Evolutionary conservation across 192 early-diverging fungal genomes (phyloP).

Genomic region (Lunasporangiospora selenospora): DNA sequence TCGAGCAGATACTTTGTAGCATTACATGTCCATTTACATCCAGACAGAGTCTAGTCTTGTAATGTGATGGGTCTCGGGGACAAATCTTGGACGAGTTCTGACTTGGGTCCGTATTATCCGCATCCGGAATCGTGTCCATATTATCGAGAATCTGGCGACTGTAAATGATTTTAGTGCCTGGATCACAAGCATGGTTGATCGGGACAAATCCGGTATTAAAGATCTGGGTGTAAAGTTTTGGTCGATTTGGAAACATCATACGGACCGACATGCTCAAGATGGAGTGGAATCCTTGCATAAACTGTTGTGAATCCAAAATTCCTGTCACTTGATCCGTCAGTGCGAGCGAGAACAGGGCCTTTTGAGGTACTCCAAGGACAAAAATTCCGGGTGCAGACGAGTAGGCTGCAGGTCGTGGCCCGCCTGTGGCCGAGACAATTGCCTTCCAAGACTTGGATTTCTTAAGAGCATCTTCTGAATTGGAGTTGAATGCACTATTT

Average conservation of each 20-base stretch:
- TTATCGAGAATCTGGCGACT: no score
- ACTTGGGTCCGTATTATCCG: no score
- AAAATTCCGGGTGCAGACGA: conserved; percentile 27
- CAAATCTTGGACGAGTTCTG: no score
- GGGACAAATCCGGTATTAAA: conserved; percentile 16
- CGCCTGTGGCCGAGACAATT: no score
- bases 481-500: no score
- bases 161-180: conserved; percentile 15
- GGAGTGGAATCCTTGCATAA: conserved; percentile 32
- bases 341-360: conserved; percentile 18
- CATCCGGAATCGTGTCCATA: no score
- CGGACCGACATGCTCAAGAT: conserved; percentile 26
- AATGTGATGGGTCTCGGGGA: no score
- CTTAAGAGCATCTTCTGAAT: no score
- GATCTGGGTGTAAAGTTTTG: conserved; percentile 15
- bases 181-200: conserved; percentile 15
- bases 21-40: conserved; percentile 8
- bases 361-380: conserved; percentile 25
- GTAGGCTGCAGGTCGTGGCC: no score
- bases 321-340: conserved; percentile 16
- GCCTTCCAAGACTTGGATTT: no score
- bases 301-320: conserved; percentile 27
- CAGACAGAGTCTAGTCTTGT: conserved; percentile 18
- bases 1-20: conserved; percentile 19
- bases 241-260: conserved; percentile 36